Evolutionary conservation across 208 protist species (phyloP), one percentile per base, ranked within the genome.

Genomic region (Endotrypanum monterogeii): DNA sequence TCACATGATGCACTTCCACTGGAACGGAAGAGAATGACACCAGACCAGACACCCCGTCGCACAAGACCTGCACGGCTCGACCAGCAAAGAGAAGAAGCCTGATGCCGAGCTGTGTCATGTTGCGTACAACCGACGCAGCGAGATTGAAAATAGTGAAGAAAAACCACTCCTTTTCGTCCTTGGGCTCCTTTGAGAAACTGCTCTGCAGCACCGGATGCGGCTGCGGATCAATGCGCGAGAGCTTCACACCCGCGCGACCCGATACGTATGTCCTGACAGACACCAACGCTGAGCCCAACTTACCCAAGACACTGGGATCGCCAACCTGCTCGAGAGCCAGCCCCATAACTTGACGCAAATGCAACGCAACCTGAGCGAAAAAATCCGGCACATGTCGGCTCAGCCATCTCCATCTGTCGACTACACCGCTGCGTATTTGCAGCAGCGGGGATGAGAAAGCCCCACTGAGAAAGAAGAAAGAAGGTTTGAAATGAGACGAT

Each of bases 381-480:
- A 83, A 46, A 71, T 83, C 77, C 4, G 80, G 80, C 23, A 83
- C 66, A 9, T 82, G 5, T 28, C 73, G 68, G 55, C 84, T 73
- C 4, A 71, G 57, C 20, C 80, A 77, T 8, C 61, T 25, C 4
- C 71, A 63, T 60, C 28, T 48, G 25, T 50, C 63, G n/a, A 67
- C n/a, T 1, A 41, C 46, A 0, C 20, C 35, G 30, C 23, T 55
- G 50, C n/a, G 32, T 9, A 18, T 55, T 5, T n/a, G 37, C 68
- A 20, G 20, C 11, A 9, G n/a, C 44, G 37, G 25, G 6, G 44
- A 12, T 9, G 18, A 11, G 0, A 73, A 4, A 25, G 55, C 37
- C 37, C 62, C 52, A 5, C 57, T 25, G 23, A 67, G 28, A 30
- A 56, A 68, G 32, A 85, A 85, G 72, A 82, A 88, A 9, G 65